Base-by-base conservation (phyloP, 2,329 filamentous ascomycete species). In the Conoideocrella luteorostrata region DNA sequence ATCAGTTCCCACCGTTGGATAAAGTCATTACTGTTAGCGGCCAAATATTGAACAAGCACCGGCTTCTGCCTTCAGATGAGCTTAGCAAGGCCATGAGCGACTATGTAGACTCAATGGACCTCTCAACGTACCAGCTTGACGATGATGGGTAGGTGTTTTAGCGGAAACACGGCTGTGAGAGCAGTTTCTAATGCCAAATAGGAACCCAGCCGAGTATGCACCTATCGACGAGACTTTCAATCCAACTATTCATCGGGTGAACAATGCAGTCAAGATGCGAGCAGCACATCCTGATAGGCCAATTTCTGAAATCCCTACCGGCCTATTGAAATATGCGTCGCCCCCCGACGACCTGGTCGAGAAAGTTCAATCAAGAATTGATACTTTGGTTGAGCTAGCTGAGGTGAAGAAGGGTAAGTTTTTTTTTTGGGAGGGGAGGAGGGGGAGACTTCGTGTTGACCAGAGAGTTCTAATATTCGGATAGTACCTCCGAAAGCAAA, bases 91-190 rank as follows among this genome's bases (percentile, higher is more conserved):
- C 88, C 1, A 97, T 98, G 90, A 84, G 82, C 60, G 80, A 88
- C 50, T 97, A 91, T 53, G 88, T 98, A 7, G 88, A 97, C 60
- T 80, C 79, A 7, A 95, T 98, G 91, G 90, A 96, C 56, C 69
- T 98, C 2, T 84, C 84, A 1, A 72, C 63, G 0, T 80, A 84
- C 55, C 84, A 75, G 9, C 75, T 72, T 36, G 84, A 95, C 54
- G 86, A 93, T 36, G 77, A 90, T 34, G 87, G 83, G 79, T 86
- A 65, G n/a, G n/a, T 56, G 73, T 54, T 50, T 4, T 11, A 24
- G 26, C 7, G 24, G 21, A 24, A 5, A 12, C 7, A 17, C 7
- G 18, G 7, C 7, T n/a, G 12, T 12, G n/a, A 18, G 13, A 4
- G 15, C 10, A 11, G 3, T 2, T 23, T 22, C 47, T 52, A 32